phyloP scores from a whole-genome alignment of 2,329 filamentous ascomycete genomes.

The Nothomitra cinnamomea region DNA sequence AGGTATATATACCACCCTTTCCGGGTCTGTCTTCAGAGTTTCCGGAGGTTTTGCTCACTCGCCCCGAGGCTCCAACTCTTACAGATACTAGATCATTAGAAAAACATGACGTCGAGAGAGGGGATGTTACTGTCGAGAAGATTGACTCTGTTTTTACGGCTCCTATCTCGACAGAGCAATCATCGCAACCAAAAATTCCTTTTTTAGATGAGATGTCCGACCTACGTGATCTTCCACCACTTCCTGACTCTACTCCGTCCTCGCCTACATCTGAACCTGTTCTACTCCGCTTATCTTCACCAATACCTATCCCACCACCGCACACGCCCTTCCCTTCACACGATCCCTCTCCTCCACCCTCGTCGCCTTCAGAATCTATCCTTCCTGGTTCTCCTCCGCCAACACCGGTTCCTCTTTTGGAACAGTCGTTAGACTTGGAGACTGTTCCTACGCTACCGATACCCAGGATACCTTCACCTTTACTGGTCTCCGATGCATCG shows the following conservation, averaged over 20 bases:
- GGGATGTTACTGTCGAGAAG: not conserved
- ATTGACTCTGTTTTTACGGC: not conserved
- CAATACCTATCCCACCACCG: not conserved
- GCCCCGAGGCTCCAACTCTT: slow-evolving; percentile 8
- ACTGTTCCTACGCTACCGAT: not conserved
- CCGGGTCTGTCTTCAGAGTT: slow-evolving; percentile 4
- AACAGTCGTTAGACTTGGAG: not conserved
- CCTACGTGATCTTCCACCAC: not conserved
- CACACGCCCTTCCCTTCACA: not conserved
- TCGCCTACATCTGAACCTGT: not conserved
- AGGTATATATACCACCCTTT: slow-evolving; percentile 11
- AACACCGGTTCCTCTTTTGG: not conserved
- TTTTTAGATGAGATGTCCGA: too few species aligned
- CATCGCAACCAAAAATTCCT: not conserved
- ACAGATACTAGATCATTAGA: not conserved
- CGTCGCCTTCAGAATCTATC: not conserved
- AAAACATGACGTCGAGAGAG: not conserved
- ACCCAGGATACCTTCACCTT: not conserved
- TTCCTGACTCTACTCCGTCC: not conserved
- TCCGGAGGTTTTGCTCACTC: slow-evolving; percentile 6
- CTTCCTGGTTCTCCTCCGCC: not conserved
- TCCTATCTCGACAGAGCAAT: too few species aligned
- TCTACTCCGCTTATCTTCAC: not conserved
- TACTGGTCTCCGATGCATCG: too few species aligned
- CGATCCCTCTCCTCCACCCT: not conserved